Percentiles rank a stretch among this genome's conserved stretches.
Evolutionary conservation across 257 asterid species (phyloP).

Genomic region (Solanum tarapatanum): DNA sequence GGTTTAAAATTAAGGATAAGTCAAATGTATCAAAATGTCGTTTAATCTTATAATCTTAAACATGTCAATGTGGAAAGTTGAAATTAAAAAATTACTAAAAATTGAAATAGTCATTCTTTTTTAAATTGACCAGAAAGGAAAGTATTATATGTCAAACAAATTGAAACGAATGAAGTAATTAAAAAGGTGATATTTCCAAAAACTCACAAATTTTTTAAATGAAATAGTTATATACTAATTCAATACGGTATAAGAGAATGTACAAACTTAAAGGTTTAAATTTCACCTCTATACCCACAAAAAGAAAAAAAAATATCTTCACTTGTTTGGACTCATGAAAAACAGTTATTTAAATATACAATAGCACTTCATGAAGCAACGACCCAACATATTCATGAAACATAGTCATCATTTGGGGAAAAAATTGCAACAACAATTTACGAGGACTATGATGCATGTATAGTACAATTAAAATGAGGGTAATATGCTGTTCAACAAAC

Average conservation of each 20-base stretch:
- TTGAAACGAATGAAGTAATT: background rate
- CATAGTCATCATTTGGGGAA: background rate
- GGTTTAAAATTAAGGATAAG: background rate
- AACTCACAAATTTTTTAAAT: background rate
- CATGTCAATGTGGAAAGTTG: background rate
- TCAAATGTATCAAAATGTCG: background rate
- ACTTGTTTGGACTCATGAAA: background rate
- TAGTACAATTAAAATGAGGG: background rate
- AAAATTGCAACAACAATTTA: background rate
- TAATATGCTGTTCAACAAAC: background rate
- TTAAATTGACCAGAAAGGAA: no score
- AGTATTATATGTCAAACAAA: no score
- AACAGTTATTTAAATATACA: background rate
- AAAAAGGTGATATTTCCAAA: background rate
- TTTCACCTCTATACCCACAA: no score
- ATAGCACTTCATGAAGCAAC: background rate
- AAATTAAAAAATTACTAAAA: no score
- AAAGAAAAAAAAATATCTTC: background rate
- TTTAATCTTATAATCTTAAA: no score
- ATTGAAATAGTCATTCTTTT: background rate
- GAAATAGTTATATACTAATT: background rate
- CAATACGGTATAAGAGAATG: background rate
- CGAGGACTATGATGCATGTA: background rate
- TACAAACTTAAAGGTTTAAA: background rate
- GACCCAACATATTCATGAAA: background rate